Base-by-base conservation (phyloP, 306 rosid genomes). In the Aeschynomene evenia region DNA sequence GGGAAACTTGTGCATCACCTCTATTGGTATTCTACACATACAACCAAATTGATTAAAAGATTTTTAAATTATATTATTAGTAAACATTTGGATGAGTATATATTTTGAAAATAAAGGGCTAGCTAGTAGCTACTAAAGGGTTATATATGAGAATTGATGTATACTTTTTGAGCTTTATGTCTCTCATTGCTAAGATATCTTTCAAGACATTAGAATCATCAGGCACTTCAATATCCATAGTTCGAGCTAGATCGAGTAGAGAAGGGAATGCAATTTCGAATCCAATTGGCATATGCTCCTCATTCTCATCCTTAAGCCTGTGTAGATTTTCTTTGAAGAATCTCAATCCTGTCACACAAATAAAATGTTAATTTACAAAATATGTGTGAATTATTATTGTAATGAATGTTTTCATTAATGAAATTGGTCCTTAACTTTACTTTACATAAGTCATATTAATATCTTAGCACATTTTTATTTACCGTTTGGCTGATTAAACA, bases 241-340 rank as follows among this genome's bases (percentile, higher is more conserved):
- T 76, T 58, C 77, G 51, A 49, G 96, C 96, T 12, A 79, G 36
- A 31, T 88, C 82, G 0, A 91, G 78, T 11, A 91, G 76, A 0
- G 97, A 88, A 33, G 96, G 92, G 29, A 91, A 91, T 56, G 91
- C 87, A 31, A 91, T 80, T 77, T 91, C 97, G 43, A 91, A 91
- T 4, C 97, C 97, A 2, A 91, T 83, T 0, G 90, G 85, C 92
- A 91, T 87, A 78, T 88, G 96, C 53, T 88, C 89, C 0, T 52
- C 77, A 6, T 85, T 86, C 75, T 85, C 97, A 18, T 80, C 72
- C 72, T 73, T 82, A 5, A 91, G 85, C 84, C 66, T 88, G 45
- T 31, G 24, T 29, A 91, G 22, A 45, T 88, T 91, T 49, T 82
- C 73, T 16, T 76, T 80, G 10, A 88, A 78, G 62, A 76, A 88